These are phyloP conservation scores for Rosa rugosa DNA, from an alignment of 306 rosid species.

Conservation along the genomic window DNA sequence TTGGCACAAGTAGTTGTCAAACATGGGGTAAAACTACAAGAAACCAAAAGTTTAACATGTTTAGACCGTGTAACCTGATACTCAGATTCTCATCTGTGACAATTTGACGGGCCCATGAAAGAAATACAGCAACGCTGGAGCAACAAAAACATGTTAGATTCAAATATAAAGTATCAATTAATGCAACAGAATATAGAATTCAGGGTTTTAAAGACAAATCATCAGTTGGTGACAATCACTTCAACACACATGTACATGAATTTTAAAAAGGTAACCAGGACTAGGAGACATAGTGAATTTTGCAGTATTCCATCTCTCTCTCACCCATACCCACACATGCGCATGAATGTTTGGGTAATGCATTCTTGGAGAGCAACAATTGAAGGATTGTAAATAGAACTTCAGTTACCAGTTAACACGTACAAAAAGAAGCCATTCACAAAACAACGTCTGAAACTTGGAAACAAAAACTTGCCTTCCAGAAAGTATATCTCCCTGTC, in stretches of 20 bases:
- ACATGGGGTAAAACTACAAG: neutral
- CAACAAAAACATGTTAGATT: constrained; percentile 5
- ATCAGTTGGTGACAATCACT: neutral
- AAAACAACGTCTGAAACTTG: neutral
- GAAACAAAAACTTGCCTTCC: constrained; percentile 70
- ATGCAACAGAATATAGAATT: neutral
- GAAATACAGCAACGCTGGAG: constrained; percentile 75
- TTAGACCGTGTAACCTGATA: constrained; percentile 44
- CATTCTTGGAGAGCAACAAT: neutral
- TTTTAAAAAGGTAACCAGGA: neutral
- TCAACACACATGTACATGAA: neutral
- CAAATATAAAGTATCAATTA: neutral
- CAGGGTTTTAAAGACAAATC: neutral
- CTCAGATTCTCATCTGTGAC: constrained; percentile 31
- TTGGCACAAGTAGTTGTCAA: constrained; percentile 11
- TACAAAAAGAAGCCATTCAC: neutral
- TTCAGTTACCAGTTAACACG: too few species aligned
- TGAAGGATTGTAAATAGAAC: neutral
- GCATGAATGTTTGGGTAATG: neutral
- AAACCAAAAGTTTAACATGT: neutral
- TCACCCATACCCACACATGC: neutral
- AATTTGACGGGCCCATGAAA: constrained; percentile 73
- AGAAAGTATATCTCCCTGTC: constrained; percentile 95
- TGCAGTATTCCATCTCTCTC: constrained; percentile 6
- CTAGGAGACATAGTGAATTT: neutral